A percentile compares a stretch with the other conserved stretches of the same genome.
Evolutionary conservation across 305 asterid genomes (phyloP).

Genomic region (Euphrasia arctica): DNA sequence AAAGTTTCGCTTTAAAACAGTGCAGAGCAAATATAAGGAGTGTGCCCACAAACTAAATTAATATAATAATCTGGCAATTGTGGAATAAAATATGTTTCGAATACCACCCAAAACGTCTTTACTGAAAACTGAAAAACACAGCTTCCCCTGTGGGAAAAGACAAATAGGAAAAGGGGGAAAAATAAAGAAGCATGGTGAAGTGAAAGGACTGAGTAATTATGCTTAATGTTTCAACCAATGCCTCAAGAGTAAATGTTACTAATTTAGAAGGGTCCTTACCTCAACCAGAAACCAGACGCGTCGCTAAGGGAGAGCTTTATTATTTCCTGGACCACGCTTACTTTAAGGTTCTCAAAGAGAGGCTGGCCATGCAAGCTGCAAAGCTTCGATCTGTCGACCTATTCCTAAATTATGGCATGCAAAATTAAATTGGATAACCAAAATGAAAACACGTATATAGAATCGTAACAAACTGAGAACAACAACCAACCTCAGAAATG

Average conservation of each 20-base stretch:
- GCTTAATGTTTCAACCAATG: conserved; percentile 20
- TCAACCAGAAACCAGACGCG: conserved; percentile 13
- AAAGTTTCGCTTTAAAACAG: not conserved
- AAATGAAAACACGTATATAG: not conserved
- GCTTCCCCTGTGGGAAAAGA: not conserved
- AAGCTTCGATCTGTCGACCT: conserved; percentile 2
- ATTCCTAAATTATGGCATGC: conserved; percentile 17
- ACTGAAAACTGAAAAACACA: not conserved
- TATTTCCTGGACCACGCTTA: conserved; percentile 7
- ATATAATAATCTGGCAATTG: conserved; percentile 1
- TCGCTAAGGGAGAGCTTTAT: conserved; percentile 4
- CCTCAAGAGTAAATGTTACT: conserved; percentile 19
- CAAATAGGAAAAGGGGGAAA: too few species aligned
- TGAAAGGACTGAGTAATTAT: conserved; percentile 9
- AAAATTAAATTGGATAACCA: conserved; percentile 1
- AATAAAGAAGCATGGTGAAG: conserved; percentile 11
- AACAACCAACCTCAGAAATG: not conserved
- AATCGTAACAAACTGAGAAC: not conserved
- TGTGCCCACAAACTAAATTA: conserved; percentile 12
- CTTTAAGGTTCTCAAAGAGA: conserved; percentile 9
- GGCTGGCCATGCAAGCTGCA: conserved; percentile 14
- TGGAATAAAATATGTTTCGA: conserved; percentile 6
- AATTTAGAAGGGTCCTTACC: conserved; percentile 13
- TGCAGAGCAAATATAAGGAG: not conserved
- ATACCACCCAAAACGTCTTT: not conserved